A percentile compares a stretch with the other conserved stretches of the same genome.
Conservation (phyloP, 2,329 filamentous ascomycete genomes). For the Aspergillus jensenii region DNA sequence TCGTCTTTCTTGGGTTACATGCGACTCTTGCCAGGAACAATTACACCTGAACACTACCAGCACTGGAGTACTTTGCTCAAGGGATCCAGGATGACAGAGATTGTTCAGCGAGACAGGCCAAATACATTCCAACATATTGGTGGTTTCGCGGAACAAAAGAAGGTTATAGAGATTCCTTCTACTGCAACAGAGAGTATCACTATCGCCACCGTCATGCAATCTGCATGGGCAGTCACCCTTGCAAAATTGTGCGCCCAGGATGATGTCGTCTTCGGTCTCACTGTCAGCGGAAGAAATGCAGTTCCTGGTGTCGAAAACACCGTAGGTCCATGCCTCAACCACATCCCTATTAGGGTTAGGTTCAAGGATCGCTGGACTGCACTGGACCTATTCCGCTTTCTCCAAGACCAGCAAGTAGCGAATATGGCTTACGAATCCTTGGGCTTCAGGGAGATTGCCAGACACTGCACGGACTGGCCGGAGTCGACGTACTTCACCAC, state of each 20-base stretch:
- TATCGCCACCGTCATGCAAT: slow-evolving; percentile 64
- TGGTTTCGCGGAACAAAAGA: slow-evolving; percentile 36
- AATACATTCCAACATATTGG: slow-evolving; percentile 38
- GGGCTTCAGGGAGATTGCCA: slow-evolving; percentile 55
- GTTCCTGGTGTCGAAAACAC: slow-evolving; percentile 57
- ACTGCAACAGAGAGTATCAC: slow-evolving; percentile 59
- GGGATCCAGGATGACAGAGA: slow-evolving; percentile 53
- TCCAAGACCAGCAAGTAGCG: slow-evolving; percentile 60
- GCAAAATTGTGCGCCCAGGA: slow-evolving; percentile 52
- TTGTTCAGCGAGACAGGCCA: slow-evolving; percentile 33
- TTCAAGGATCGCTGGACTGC: slow-evolving; percentile 55
- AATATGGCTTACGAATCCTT: slow-evolving; percentile 57
- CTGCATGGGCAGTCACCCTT: slow-evolving; percentile 65
- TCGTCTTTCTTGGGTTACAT: slow-evolving; percentile 51
- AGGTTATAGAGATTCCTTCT: slow-evolving; percentile 37
- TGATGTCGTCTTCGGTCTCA: slow-evolving; percentile 66
- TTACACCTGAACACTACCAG: slow-evolving; percentile 50
- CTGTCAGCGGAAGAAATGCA: slow-evolving; percentile 64
- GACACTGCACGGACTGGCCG: slow-evolving; percentile 43
- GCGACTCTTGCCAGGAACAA: slow-evolving; percentile 37
- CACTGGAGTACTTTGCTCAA: slow-evolving; percentile 63
- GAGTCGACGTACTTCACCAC: slow-evolving; percentile 43
- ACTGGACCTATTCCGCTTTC: slow-evolving; percentile 52
- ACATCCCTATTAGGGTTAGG: slow-evolving; percentile 62
- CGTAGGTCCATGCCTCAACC: slow-evolving; percentile 67